These are phyloP conservation scores for Prillingera fragicola DNA, from an alignment of 1,284 basidiomycete species.

Conservation along the genomic window DNA sequence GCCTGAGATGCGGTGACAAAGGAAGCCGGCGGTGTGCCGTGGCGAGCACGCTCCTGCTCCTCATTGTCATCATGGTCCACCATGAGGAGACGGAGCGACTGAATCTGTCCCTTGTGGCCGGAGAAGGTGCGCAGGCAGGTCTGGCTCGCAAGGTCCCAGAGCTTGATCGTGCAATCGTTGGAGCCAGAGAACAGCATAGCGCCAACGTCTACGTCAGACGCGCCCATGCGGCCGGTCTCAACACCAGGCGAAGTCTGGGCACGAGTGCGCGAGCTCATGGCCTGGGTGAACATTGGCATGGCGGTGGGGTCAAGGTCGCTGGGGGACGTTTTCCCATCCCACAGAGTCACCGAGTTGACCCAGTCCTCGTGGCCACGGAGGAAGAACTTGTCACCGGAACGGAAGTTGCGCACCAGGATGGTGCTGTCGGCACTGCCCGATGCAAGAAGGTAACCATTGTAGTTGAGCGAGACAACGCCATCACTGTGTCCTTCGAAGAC, in stretches of 20 bases:
- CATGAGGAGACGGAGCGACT: slow-evolving; percentile 75
- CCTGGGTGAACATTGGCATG: slow-evolving; percentile 41
- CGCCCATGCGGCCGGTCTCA: slow-evolving; percentile 11
- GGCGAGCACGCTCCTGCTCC: slow-evolving; percentile 9
- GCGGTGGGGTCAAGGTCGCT: slow-evolving; percentile 46
- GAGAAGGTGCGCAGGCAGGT: slow-evolving; percentile 78
- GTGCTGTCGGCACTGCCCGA: slow-evolving; percentile 85
- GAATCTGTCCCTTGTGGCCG: slow-evolving; percentile 92
- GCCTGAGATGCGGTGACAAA: slow-evolving; percentile 12
- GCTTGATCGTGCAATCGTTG: slow-evolving; percentile 85
- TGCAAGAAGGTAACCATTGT: slow-evolving; percentile 86
- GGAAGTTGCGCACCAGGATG: slow-evolving; percentile 88
- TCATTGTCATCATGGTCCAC: slow-evolving; percentile 50
- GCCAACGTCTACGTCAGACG: slow-evolving; percentile 60
- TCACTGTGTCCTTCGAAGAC: slow-evolving; percentile 82
- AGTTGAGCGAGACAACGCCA: slow-evolving; percentile 86
- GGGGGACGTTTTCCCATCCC: slow-evolving; percentile 64
- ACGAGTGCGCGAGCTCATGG: slow-evolving; percentile 5
- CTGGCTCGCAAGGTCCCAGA: slow-evolving; percentile 84
- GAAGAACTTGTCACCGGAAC: slow-evolving; percentile 85
- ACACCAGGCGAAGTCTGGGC: slow-evolving; percentile 2
- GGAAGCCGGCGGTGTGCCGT: neutral
- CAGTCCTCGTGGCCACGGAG: slow-evolving; percentile 90
- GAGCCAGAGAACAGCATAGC: slow-evolving; percentile 96
- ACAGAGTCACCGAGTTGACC: slow-evolving; percentile 92